Conservation (phyloP, 768 basidiomycete genomes). For the Chalciporus sphaerocephalus region DNA sequence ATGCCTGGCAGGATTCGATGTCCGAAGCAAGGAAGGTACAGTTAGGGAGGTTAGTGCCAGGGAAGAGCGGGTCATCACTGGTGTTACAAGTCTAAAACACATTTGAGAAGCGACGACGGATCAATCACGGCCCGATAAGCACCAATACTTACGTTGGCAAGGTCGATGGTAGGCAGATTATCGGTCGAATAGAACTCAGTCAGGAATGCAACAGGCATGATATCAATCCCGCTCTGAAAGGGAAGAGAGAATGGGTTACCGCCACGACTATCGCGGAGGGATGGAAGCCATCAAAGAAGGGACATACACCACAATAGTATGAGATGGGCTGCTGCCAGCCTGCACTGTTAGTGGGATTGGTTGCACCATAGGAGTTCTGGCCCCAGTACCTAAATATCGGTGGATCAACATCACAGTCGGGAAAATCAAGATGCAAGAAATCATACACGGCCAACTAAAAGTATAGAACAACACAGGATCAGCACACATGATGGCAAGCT, state of each 20-base stretch:
- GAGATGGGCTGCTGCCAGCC: conserved; percentile 30
- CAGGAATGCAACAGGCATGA: conserved; percentile 59
- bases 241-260: not conserved
- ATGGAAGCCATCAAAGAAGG: not conserved
- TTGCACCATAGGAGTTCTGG: conserved; percentile 35
- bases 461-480: not conserved
- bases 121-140: not conserved
- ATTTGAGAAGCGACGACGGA: not conserved
- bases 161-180: conserved; percentile 53
- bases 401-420: not conserved
- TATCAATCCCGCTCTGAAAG: conserved; percentile 47
- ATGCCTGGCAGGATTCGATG: conserved; percentile 61
- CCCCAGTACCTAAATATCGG: conserved; percentile 29
- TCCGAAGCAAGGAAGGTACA: conserved; percentile 57
- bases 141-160: conserved; percentile 47
- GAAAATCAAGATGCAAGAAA: not conserved
- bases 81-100: conserved; percentile 55
- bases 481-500: not conserved
- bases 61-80: conserved; percentile 50
- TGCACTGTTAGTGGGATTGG: conserved; percentile 19
- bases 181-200: conserved; percentile 56
- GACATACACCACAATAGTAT: conserved; percentile 28
- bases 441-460: conserved; percentile 26
- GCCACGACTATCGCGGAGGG: not conserved
- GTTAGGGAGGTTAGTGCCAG: conserved; percentile 59